Base-by-base conservation (phyloP, 2,329 filamentous ascomycete species). In the Phyllosticta citrichinensis region DNA sequence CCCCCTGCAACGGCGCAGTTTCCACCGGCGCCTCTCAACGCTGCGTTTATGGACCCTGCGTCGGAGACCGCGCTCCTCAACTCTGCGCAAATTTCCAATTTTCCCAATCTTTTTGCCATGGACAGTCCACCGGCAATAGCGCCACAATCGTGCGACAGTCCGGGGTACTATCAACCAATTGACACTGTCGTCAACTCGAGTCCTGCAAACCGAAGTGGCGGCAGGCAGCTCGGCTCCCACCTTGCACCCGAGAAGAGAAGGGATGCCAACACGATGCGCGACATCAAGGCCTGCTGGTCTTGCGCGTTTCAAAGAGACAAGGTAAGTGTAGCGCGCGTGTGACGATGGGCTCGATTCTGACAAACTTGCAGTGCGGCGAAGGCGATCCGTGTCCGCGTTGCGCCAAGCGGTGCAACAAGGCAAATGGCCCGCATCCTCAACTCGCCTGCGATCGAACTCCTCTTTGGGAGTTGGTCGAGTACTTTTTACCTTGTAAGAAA, bases 231-330 rank as follows among this genome's bases (percentile, higher is more conserved):
- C 12, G 74, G 74, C 58, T 73, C 72, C 11, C 73, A 70, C 64
- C 68, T 71, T 56, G 66, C 68, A 54, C 70, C 65, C 52, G 73
- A 68, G 11, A 71, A 71, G 40, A 73, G 73, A 19, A 73, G 74
- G 62, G 72, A 74, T 57, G 77, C 74, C 52, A 73, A 75, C 56
- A 70, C 73, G 51, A 78, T 79, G 76, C 75, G 78, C 14, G 76
- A 76, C 58, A 71, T 74, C 8, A 74, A 74, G 22, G 75, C 77
- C 10, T 80, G 78, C 62, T 80, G 78, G 78, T 72, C 76, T 27
- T 80, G 78, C 62, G 74, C 73, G 4, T 68, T 80, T 56, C 77
- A 80, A 63, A 71, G 77, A 66, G 78, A 79, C 65, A 74, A 75
- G 62, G 73, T 75, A 65, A 68, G 68, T n/a, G n/a, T 47, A 47